Percentiles rank a stretch among this genome's conserved stretches.
Evolutionary conservation across 192 early-diverging fungal species (phyloP).

Genomic region (Entophlyctis helioformis): DNA sequence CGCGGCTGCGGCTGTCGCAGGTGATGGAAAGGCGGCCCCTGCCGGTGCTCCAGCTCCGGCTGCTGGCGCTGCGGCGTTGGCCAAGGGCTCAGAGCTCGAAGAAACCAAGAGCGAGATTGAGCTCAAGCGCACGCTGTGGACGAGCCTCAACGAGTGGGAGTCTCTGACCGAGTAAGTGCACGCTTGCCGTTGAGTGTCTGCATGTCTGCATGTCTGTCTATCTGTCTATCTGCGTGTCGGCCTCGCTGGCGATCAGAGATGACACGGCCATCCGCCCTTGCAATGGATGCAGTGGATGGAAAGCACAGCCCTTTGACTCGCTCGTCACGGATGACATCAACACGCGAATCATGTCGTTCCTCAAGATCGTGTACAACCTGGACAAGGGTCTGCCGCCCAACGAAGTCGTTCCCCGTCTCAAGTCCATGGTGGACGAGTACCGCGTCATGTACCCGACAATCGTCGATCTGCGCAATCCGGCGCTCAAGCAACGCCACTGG

Average conservation of each 20-base stretch:
- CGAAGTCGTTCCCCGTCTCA: constrained; percentile 49
- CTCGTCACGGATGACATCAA: constrained; percentile 46
- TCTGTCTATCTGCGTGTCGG: no score
- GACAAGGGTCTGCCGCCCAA: constrained; percentile 58
- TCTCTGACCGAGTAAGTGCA: constrained; percentile 28
- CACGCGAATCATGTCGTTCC: constrained; percentile 30
- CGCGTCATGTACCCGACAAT: constrained; percentile 43
- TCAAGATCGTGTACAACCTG: constrained; percentile 44
- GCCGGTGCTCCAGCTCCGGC: no score
- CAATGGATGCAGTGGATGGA: constrained; percentile 28
- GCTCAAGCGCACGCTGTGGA: constrained; percentile 47
- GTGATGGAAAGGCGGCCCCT: no score
- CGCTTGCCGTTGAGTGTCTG: no score
- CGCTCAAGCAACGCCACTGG: constrained; percentile 46
- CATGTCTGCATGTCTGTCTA: no score
- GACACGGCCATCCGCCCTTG: no score
- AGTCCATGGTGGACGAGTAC: constrained; percentile 40
- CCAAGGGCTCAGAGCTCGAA: constrained; percentile 23
- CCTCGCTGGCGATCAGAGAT: no score
- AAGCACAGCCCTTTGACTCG: constrained; percentile 29
- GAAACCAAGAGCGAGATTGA: constrained; percentile 44
- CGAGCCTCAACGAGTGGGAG: constrained; percentile 42
- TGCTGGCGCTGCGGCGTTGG: constrained; percentile 9
- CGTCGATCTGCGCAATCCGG: constrained; percentile 51
- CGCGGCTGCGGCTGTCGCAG: no score